Evolutionary conservation across 768 basidiomycete species (phyloP).

Genomic region (Lactarius indigo): DNA sequence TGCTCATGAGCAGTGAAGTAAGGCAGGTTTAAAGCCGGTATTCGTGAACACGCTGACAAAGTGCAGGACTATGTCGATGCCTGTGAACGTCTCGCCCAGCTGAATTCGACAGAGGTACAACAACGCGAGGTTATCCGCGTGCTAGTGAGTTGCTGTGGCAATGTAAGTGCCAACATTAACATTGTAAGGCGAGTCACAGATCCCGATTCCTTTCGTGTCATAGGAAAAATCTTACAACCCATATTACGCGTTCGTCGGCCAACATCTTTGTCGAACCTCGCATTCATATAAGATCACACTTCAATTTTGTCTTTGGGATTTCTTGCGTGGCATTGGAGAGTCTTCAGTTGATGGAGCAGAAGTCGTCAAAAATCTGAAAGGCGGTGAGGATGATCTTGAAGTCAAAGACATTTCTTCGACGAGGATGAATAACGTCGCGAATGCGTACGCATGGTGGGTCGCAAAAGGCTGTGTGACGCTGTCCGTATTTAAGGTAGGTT

Average conservation of each 20-base stretch:
- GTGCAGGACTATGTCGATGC: constrained; percentile 93
- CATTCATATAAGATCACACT: constrained; percentile 89
- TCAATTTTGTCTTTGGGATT: constrained; percentile 96
- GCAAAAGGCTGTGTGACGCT: constrained; percentile 77
- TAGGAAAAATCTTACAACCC: constrained; percentile 94
- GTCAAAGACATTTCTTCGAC: constrained; percentile 53
- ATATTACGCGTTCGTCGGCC: constrained; percentile 87
- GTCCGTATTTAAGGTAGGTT: constrained; percentile 74
- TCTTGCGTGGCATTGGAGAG: constrained; percentile 88
- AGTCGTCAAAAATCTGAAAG: constrained; percentile 56
- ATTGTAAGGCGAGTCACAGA: constrained; percentile 10
- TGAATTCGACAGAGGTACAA: constrained; percentile 83
- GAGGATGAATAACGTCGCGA: constrained; percentile 70
- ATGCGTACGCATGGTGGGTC: constrained; percentile 90
- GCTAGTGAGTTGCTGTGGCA: constrained; percentile 86
- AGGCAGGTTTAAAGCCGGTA: constrained; percentile 29
- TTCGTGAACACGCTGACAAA: neutral
- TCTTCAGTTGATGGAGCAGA: constrained; percentile 74
- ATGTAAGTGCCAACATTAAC: constrained; percentile 47
- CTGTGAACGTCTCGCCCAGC: constrained; percentile 80
- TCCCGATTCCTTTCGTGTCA: neutral
- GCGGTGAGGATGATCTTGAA: constrained; percentile 46
- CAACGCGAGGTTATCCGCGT: constrained; percentile 95
- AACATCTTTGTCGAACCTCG: constrained; percentile 72
- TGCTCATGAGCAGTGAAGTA: constrained; percentile 95